These are phyloP conservation scores for Sclerotinia trifoliorum DNA, from an alignment of 2,329 filamentous ascomycete genomes.

Conservation along the genomic window DNA sequence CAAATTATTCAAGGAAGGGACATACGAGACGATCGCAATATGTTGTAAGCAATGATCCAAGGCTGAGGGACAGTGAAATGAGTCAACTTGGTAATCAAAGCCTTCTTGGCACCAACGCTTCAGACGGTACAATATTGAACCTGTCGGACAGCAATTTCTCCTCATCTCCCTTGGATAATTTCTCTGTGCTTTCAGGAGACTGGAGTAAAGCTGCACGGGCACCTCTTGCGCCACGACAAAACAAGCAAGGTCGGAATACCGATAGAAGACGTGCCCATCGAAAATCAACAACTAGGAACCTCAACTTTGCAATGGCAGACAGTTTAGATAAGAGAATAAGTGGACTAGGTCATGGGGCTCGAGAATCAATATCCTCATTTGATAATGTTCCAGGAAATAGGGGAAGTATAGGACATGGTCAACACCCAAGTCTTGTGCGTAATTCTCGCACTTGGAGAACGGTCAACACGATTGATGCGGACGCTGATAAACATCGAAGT, in stretches of 20 bases:
- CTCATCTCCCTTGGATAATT: constrained; percentile 31
- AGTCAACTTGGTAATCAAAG: constrained; percentile 13
- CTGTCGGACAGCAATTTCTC: constrained; percentile 34
- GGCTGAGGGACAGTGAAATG: constrained; percentile 25
- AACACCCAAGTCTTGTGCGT: constrained; percentile 23
- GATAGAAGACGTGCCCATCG: constrained; percentile 18
- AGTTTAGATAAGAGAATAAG: constrained; percentile 25
- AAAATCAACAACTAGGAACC: constrained; percentile 28
- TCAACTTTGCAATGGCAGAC: constrained; percentile 23
- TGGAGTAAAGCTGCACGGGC: constrained; percentile 17
- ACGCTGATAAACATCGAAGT: constrained; percentile 27
- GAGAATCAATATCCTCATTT: constrained; percentile 28
- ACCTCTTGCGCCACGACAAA: constrained; percentile 12
- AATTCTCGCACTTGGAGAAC: constrained; percentile 34
- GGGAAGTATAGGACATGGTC: constrained; percentile 35
- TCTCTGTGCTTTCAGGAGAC: constrained; percentile 28
- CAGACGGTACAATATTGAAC: constrained; percentile 28
- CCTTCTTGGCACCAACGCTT: constrained; percentile 11
- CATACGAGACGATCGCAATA: constrained; percentile 31
- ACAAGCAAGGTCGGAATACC: neutral
- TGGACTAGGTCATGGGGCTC: constrained; percentile 33
- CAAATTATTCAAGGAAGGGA: constrained; percentile 37
- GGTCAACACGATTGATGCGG: constrained; percentile 23
- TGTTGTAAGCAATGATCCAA: constrained; percentile 22
- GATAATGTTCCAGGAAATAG: constrained; percentile 23